Evolutionary conservation across 2,329 filamentous ascomycete species (phyloP).

Genomic region (Furcasterigmium sp.): DNA sequence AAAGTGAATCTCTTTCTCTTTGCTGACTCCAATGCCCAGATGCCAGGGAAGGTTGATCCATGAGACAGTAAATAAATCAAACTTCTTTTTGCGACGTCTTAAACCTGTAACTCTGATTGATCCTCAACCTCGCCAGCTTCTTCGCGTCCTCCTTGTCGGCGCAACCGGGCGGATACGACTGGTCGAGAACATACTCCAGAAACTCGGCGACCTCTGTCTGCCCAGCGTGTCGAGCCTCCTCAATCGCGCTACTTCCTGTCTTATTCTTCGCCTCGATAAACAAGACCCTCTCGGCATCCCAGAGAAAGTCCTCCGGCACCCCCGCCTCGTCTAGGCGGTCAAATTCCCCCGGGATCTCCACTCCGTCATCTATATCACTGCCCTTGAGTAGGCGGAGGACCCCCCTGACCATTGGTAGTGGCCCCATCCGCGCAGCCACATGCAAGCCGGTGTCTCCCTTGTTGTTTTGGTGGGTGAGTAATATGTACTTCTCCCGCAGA

Average conservation of each 20-base stretch:
- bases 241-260: neutral
- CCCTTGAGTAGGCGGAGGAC: neutral
- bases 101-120: neutral
- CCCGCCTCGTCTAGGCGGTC: neutral
- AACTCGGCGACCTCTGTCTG: neutral
- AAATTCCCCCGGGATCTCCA: neutral
- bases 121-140: neutral
- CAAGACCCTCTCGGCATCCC: neutral
- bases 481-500: too few relatives aligned
- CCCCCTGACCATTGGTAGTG: too few relatives aligned
- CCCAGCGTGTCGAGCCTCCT: neutral
- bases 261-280: neutral
- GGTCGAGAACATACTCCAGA: neutral
- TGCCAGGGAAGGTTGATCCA: too few relatives aligned
- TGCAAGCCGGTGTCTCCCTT: too few relatives aligned
- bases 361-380: neutral
- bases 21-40: too few relatives aligned
- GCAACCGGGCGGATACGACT: neutral
- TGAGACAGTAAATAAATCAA: too few relatives aligned
- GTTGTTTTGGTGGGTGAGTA: too few relatives aligned
- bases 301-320: neutral
- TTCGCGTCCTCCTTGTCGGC: neutral
- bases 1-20: too few relatives aligned
- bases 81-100: neutral
- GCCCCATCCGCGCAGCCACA: too few relatives aligned